Conservation (phyloP, 2,329 filamentous ascomycete genomes). For the Diaporthe velutina region DNA sequence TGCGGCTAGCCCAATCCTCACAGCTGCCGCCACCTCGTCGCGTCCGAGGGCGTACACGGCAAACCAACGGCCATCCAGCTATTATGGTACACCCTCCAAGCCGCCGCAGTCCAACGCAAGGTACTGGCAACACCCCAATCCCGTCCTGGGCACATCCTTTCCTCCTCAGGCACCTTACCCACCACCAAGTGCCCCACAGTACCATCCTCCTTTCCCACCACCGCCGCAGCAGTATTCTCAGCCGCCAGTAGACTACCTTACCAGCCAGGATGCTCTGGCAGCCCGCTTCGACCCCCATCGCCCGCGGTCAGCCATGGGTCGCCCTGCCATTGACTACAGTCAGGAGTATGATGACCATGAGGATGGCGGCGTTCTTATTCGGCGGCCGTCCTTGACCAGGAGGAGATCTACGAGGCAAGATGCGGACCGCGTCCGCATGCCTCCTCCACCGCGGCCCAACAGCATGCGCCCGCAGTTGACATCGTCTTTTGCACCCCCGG, state of each 20-base stretch:
- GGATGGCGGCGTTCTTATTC: conserved; percentile 50
- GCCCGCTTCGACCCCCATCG: conserved; percentile 31
- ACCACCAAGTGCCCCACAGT: conserved; percentile 43
- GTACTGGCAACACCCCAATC: conserved; percentile 48
- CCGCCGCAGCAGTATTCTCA: conserved; percentile 25
- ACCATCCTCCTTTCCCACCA: conserved; percentile 40
- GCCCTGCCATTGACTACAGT: conserved; percentile 7
- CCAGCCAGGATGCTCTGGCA: conserved; percentile 1
- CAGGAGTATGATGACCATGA: conserved; percentile 54
- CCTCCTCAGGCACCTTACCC: conserved; percentile 47
- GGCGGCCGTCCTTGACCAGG: conserved; percentile 58
- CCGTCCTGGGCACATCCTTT: conserved; percentile 44
- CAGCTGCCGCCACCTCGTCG: conserved; percentile 43
- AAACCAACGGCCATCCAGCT: conserved; percentile 50
- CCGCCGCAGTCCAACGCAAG: conserved; percentile 54
- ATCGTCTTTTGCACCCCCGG: conserved; percentile 48
- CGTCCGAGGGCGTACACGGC: conserved; percentile 57
- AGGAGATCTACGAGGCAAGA: conserved; percentile 50
- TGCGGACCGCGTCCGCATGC: conserved; percentile 62
- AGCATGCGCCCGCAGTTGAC: conserved; percentile 48
- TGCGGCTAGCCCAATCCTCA: conserved; percentile 40
- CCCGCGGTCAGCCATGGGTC: conserved; percentile 30
- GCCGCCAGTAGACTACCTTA: conserved; percentile 36
- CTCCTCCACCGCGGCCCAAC: conserved; percentile 59
- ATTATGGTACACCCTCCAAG: conserved; percentile 50